Base-by-base conservation (phyloP, 2,329 filamentous ascomycete species). In the Triangularia setosa region DNA sequence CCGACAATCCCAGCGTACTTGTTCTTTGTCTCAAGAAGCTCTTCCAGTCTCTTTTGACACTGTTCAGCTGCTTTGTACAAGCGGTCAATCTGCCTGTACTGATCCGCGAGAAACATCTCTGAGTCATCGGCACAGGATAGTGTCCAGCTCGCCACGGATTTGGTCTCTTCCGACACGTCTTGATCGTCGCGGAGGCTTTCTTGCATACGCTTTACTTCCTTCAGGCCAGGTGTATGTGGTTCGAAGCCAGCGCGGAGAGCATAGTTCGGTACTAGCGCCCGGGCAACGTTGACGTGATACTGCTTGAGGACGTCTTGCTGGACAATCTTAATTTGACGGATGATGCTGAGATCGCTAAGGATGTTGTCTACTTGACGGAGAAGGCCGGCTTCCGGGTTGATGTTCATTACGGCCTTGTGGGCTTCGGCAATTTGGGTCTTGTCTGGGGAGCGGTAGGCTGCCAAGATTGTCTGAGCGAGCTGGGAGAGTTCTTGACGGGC, bases 331-430 rank as follows among this genome's bases (percentile, higher is more conserved):
- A 82, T 72, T 9, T 76, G 72, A 0, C 76, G 70, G 70, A 82
- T 81, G 59, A 82, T 82, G 6, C 77, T 75, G 0, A 83, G 72
- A 62, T 83, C 80, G 14, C 81, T 79, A 1, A 78, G 69, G 25
- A 82, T 80, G 55, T 82, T 79, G 55, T 79, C 78, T 4, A 79
- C 77, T 59, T 82, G 80, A 0, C 73, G 69, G 24, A 80, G 75
- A 0, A 82, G 70, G n/a, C 74, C 71, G 25, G 59, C 59, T 16
- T 64, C 63, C 16, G 63, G 59, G 28, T 64, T 64, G 44, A 64
- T 64, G 30, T 64, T 62, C 54, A 62, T 48, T 3, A 62, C 55
- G 3, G 54, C 61, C 6, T 52, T 48, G 53, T 64, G 62, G 14
- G 62, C 58, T 44, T 64, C 62, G 33, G 53, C 52, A 27, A 61